A percentile compares a stretch with the other conserved stretches of the same genome.
These are phyloP conservation scores for Diaporthe sp. DNA, from an alignment of 2,329 filamentous ascomycete genomes.

Conservation along the genomic window DNA sequence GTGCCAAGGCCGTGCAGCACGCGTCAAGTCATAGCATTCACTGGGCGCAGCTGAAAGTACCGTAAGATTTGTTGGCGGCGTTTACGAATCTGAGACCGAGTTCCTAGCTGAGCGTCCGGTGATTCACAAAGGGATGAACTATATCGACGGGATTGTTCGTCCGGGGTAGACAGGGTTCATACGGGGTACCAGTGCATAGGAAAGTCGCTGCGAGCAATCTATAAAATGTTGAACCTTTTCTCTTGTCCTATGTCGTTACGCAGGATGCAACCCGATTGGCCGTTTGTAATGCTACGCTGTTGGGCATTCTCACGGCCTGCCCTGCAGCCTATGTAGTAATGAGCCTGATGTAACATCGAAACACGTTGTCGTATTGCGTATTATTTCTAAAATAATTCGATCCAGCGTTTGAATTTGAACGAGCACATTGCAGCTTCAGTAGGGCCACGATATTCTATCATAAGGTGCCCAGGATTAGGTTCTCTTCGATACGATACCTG, in stretches of 20 bases:
- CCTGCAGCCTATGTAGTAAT: not conserved
- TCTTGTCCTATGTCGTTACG: not conserved
- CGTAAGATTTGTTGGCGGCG: no score
- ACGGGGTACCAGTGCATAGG: not conserved
- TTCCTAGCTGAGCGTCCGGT: not conserved
- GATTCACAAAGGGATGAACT: not conserved
- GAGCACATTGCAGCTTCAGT: not conserved
- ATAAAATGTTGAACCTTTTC: not conserved
- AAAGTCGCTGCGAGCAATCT: not conserved
- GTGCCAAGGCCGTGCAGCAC: no score
- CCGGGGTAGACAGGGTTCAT: not conserved
- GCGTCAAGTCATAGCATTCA: not conserved
- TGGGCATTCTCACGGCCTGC: not conserved
- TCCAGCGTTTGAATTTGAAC: not conserved
- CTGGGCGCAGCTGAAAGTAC: not conserved
- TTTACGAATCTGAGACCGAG: not conserved
- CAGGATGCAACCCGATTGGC: not conserved
- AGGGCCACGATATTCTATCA: not conserved
- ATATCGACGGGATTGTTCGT: not conserved
- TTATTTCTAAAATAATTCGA: not conserved
- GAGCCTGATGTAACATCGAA: not conserved
- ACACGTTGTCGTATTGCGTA: not conserved
- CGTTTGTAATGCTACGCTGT: not conserved
- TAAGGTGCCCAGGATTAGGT: not conserved
- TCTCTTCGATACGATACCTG: not conserved